Base-by-base conservation (phyloP, 257 asterid species). In the Hygrophila difformis region DNA sequence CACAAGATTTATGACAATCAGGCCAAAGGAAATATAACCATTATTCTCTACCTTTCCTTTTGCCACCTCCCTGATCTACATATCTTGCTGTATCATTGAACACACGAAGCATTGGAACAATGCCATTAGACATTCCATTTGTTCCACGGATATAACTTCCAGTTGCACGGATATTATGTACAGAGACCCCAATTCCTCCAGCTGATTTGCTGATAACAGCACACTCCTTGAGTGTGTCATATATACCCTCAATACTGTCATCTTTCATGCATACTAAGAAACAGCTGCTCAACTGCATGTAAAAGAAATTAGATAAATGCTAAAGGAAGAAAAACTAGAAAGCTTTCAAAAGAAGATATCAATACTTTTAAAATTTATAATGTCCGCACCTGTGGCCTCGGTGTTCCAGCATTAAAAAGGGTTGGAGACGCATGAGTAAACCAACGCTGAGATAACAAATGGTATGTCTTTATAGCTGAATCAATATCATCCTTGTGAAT, bases 191-290 rank as follows among this genome's bases (percentile, higher is more conserved):
- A 61, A 91, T 91, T 44, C 98, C 99, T 12, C 99, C 99, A 51
- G 99, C 99, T 46, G 95, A 86, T 62, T 91, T 86, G 77, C 99
- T 91, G 65, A 91, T 91, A 60, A 68, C 93, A 68, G 99, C 99
- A 70, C 99, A 86, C 69, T 91, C 99, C 68, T 78, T 80, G 38
- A 91, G 72, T 28, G 99, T 91, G 46, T 82, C 96, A 67, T 80
- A 91, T 49, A 91, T 91, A 47, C 99, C 99, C 68, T 82, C 99
- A 44, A 86, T 86, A 56, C 98, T 86, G 59, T 91, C 98, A 1
- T 86, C 98, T 69, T 91, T 91, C 98, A 86, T 86, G 69, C 98
- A 86, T 53, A 91, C 42, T 64, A 91, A 55, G 76, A 91, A 91
- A 66, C 98, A 91, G 66, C 98, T 91, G 71, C 98, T 91, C 65